Percentiles rank a stretch among this genome's conserved stretches.
phyloP scores from a whole-genome alignment of 768 basidiomycete species.

The Mycena capillaripes region DNA sequence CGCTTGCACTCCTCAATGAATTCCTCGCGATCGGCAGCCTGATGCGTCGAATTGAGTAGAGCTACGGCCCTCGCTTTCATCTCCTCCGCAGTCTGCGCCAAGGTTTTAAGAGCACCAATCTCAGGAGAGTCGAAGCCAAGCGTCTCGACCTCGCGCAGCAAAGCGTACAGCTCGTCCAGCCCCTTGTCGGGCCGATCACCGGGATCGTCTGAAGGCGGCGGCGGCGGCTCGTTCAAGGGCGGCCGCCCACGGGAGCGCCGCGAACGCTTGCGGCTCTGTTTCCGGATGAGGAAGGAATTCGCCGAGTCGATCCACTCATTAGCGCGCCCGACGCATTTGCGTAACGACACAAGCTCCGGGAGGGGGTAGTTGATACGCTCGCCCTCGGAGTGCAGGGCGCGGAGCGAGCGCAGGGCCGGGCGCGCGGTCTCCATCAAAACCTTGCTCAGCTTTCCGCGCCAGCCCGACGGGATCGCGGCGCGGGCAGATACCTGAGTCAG shows the following conservation, averaged over 20 bases:
- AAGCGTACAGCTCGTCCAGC: conserved; percentile 76
- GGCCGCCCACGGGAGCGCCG: conserved; percentile 72
- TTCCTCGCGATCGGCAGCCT: conserved; percentile 62
- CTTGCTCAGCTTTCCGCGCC: conserved; percentile 79
- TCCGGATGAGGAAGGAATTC: conserved; percentile 82
- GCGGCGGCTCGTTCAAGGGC: conserved; percentile 53
- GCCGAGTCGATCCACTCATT: conserved; percentile 93
- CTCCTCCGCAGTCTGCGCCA: conserved; percentile 77
- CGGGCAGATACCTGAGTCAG: conserved; percentile 76
- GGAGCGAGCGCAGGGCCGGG: conserved; percentile 82
- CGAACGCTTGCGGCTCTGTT: conserved; percentile 84
- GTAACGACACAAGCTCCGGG: conserved; percentile 77
- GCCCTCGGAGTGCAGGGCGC: conserved; percentile 88
- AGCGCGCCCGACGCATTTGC: conserved; percentile 84
- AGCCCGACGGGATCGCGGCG: conserved; percentile 79
- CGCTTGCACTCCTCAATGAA: conserved; percentile 80
- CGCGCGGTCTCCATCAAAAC: conserved; percentile 76
- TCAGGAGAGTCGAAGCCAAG: conserved; percentile 91
- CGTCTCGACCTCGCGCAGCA: conserved; percentile 79
- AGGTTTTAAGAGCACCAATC: conserved; percentile 65
- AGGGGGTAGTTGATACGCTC: conserved; percentile 87
- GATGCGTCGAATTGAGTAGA: conserved; percentile 61
- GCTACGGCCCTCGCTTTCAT: conserved; percentile 67
- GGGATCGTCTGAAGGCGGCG: conserved; percentile 62
- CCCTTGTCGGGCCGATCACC: conserved; percentile 80